phyloP scores from a whole-genome alignment of 179 eudicot species.

The Carnegiea gigantea region DNA sequence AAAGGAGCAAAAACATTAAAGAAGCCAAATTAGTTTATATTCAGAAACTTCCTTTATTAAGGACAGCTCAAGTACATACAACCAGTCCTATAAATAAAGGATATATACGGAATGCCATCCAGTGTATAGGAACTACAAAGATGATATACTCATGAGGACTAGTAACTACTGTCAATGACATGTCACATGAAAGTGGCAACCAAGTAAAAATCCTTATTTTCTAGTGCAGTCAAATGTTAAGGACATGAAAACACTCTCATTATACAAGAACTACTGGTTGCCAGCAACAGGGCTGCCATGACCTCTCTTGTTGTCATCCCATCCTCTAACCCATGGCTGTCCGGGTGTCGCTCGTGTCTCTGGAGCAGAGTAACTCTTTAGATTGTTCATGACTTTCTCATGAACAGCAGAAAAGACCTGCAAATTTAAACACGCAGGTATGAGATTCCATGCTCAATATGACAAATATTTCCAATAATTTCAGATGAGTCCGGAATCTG shows the following conservation, averaged over 20 bases:
- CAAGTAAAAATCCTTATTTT: constrained; percentile 9
- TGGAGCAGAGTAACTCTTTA: constrained; percentile 66
- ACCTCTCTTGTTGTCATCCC: constrained; percentile 90
- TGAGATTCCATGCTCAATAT: background rate
- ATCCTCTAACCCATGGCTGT: constrained; percentile 93
- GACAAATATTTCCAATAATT: background rate
- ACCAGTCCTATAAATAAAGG: background rate
- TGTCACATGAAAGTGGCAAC: background rate
- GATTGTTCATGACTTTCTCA: constrained; percentile 60
- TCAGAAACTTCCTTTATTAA: no score
- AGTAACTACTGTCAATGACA: background rate
- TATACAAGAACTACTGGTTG: constrained; percentile 58
- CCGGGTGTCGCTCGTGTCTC: constrained; percentile 85
- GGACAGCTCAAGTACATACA: background rate
- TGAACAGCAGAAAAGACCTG: constrained; percentile 74
- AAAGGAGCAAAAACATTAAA: no score
- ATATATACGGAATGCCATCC: background rate
- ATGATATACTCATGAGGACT: background rate
- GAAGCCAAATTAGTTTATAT: no score
- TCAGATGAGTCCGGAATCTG: background rate
- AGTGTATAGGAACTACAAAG: no score
- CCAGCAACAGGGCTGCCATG: constrained; percentile 71
- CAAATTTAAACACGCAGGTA: background rate
- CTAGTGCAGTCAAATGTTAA: background rate
- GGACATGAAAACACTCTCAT: background rate